Percentiles rank a stretch among this genome's conserved stretches.
Evolutionary conservation across 164 flowering plant species (phyloP).

Genomic region (Amborella trichopoda): DNA sequence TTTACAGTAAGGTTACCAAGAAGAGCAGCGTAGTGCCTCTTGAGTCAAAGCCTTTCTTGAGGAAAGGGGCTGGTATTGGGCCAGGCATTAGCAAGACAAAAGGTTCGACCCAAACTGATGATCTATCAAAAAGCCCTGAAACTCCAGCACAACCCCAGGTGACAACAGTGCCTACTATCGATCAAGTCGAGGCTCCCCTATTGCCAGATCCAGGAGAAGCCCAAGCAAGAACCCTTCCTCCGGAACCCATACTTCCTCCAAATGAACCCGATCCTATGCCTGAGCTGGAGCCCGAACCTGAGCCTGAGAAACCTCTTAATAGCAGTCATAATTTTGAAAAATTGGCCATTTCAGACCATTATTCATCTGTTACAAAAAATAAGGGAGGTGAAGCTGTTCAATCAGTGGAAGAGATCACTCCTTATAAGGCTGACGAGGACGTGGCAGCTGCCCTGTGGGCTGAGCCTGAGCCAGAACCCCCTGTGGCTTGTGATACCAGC

Average conservation of each 20-base stretch:
- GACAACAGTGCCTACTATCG: background rate
- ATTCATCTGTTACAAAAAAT: background rate
- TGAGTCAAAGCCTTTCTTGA: conserved; percentile 60
- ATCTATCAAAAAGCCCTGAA: background rate
- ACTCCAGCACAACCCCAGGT: background rate
- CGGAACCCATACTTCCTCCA: background rate
- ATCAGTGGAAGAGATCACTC: background rate
- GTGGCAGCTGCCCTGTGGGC: conserved; percentile 29
- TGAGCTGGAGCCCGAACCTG: background rate
- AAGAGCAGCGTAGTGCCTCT: conserved; percentile 82
- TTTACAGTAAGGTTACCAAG: conserved; percentile 51
- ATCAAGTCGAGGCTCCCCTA: background rate
- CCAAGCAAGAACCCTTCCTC: background rate
- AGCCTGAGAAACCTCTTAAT: no score
- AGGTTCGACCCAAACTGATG: conserved; percentile 3
- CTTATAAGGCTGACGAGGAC: background rate
- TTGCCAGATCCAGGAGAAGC: no score
- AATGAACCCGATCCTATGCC: background rate
- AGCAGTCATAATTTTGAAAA: background rate
- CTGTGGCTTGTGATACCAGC: background rate
- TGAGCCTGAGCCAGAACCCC: conserved; percentile 34
- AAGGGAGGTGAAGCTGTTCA: background rate
- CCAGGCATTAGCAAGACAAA: conserved; percentile 34
- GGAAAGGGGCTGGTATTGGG: conserved; percentile 41
- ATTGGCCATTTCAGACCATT: background rate